phyloP scores from a whole-genome alignment of 139 green algal genomes.

The Desmodesmus armatus region DNA sequence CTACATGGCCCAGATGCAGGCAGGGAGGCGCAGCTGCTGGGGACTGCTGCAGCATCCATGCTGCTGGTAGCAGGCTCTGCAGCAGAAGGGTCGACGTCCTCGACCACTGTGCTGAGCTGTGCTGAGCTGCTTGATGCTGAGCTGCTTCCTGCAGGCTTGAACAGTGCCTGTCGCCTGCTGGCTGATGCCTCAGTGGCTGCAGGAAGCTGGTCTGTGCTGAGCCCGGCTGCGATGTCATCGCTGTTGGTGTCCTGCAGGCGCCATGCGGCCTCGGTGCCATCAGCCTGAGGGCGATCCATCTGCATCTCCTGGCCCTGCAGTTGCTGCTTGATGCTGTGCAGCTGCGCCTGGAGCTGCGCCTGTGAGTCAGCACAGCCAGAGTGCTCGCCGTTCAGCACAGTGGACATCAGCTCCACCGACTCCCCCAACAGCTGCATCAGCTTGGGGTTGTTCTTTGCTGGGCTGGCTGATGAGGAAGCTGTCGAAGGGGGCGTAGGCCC shows the following conservation, averaged over 20 bases:
- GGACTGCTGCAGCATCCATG: not conserved
- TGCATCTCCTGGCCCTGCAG: conserved; percentile 33
- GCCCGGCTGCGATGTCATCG: too few species aligned
- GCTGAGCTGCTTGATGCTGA: too few species aligned
- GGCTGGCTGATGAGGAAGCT: conserved; percentile 1
- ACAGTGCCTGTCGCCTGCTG: too few species aligned
- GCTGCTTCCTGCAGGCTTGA: too few species aligned
- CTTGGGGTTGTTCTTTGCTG: not conserved
- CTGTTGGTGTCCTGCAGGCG: too few species aligned
- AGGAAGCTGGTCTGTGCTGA: too few species aligned
- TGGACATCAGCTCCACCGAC: conserved; percentile 5
- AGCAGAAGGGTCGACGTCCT: too few species aligned
- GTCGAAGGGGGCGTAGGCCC: too few species aligned
- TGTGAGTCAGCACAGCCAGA: not conserved
- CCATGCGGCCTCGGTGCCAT: not conserved
- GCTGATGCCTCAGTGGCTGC: too few species aligned
- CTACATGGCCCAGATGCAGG: not conserved
- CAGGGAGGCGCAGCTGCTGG: not conserved
- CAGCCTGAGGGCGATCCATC: not conserved
- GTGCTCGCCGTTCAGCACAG: conserved; percentile 10
- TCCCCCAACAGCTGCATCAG: conserved; percentile 24
- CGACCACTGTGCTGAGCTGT: too few species aligned
- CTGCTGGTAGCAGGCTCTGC: not conserved
- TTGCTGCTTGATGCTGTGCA: conserved; percentile 30
- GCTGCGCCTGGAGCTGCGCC: conserved; percentile 23